These are phyloP conservation scores for Aspergillus sp. DNA, from an alignment of 2,329 filamentous ascomycete species.

Conservation along the genomic window DNA sequence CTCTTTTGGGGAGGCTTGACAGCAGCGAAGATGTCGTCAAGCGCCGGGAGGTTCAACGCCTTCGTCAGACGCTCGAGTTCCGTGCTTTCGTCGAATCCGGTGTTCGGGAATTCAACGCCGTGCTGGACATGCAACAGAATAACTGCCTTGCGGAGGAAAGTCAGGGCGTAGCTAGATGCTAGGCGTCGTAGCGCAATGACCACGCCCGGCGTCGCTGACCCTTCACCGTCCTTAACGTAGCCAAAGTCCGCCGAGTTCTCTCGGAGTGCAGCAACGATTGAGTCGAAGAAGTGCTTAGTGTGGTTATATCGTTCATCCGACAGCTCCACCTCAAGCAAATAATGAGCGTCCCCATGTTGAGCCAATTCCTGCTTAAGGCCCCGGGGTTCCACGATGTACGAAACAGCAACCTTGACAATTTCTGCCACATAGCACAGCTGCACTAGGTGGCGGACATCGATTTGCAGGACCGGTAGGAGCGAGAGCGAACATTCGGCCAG, in stretches of 20 bases:
- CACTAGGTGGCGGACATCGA: constrained; percentile 71
- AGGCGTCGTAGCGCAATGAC: constrained; percentile 29
- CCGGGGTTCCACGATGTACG: constrained; percentile 40
- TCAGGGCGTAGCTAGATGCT: constrained; percentile 74
- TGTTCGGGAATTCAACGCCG: constrained; percentile 75
- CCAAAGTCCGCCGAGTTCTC: constrained; percentile 30
- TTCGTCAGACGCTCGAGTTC: constrained; percentile 78
- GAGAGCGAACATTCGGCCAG: constrained; percentile 70
- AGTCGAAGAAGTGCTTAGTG: constrained; percentile 31
- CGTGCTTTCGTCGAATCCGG: constrained; percentile 57
- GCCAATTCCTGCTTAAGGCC: constrained; percentile 29
- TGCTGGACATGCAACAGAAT: constrained; percentile 81
- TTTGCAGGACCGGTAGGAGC: constrained; percentile 56
- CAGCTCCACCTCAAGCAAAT: constrained; percentile 18
- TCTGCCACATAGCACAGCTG: constrained; percentile 85
- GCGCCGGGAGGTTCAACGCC: constrained; percentile 63
- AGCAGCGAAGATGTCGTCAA: constrained; percentile 67
- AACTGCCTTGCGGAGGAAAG: constrained; percentile 76
- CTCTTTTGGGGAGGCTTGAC: constrained; percentile 38
- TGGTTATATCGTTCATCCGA: constrained; percentile 21
- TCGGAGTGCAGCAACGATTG: constrained; percentile 30
- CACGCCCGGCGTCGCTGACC: constrained; percentile 23
- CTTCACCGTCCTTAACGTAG: constrained; percentile 31
- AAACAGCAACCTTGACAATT: constrained; percentile 68
- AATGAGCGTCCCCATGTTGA: constrained; percentile 20